Conservation (phyloP, 2,329 filamentous ascomycete species). For the Sclerotinia spermophila region DNA sequence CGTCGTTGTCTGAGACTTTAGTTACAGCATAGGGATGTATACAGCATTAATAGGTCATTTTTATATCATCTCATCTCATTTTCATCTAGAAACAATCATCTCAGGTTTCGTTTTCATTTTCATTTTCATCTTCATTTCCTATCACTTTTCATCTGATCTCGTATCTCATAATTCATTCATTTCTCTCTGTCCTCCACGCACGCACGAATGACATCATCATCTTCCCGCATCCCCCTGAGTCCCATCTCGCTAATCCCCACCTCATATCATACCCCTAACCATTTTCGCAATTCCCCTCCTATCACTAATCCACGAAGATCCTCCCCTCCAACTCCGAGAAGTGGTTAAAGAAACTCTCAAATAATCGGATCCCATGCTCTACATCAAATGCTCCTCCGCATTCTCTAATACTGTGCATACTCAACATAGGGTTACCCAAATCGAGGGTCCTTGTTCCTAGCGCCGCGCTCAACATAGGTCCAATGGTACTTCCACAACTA, state of each 20-base stretch:
- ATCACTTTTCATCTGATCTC: not conserved
- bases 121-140: not conserved
- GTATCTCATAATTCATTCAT: not conserved
- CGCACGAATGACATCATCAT: not conserved
- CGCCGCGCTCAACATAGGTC: slow-evolving; percentile 88
- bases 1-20: not conserved
- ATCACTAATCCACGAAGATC: slow-evolving; percentile 13
- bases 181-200: not conserved
- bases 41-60: not conserved
- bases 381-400: slow-evolving; percentile 87
- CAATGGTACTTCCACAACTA: slow-evolving; percentile 92
- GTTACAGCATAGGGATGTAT: not conserved
- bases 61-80: not conserved
- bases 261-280: not conserved
- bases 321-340: slow-evolving; percentile 70
- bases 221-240: not conserved
- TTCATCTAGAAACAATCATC: not conserved
- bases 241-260: not conserved
- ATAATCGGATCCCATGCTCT: slow-evolving; percentile 78
- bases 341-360: slow-evolving; percentile 80
- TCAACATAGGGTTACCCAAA: slow-evolving; percentile 72
- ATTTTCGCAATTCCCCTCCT: not conserved
- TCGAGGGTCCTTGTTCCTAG: slow-evolving; percentile 87
- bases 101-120: not conserved
- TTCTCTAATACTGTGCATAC: slow-evolving; percentile 97